phyloP scores from a whole-genome alignment of 306 rosid species.

The Vigna unguiculata region DNA sequence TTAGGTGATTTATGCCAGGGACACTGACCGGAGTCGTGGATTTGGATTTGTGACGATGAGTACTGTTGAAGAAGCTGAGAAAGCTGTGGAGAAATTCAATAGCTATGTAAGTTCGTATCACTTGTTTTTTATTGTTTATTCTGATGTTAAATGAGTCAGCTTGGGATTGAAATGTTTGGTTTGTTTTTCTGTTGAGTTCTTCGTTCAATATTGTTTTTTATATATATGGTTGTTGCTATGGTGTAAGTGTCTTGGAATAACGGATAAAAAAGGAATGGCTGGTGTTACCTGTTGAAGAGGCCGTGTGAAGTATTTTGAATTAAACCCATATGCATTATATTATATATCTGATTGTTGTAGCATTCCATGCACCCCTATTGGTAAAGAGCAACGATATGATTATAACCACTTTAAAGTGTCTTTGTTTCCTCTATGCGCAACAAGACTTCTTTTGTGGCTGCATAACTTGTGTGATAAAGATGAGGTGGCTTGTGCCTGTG shows the following conservation, averaged over 20 bases:
- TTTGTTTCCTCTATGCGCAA: not conserved
- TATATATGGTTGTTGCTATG: not conserved
- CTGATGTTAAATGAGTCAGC: not conserved
- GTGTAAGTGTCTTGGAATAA: not conserved
- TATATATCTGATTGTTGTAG: not conserved
- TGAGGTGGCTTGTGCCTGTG: not conserved
- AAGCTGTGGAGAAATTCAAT: slow-evolving; percentile 70
- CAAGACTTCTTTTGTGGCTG: not conserved
- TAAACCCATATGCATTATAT: too few relatives aligned
- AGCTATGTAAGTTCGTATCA: slow-evolving; percentile 67
- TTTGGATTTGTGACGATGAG: slow-evolving; percentile 96
- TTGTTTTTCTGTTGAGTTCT: too few relatives aligned
- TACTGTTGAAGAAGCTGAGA: slow-evolving; percentile 90
- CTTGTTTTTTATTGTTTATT: not conserved
- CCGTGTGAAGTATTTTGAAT: too few relatives aligned
- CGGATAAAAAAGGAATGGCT: not conserved
- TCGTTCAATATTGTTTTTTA: too few relatives aligned
- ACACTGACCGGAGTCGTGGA: slow-evolving; percentile 91
- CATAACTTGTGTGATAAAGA: not conserved
- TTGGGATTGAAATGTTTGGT: not conserved
- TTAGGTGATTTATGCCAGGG: slow-evolving; percentile 92
- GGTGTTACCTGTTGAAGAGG: not conserved
- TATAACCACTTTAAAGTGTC: too few relatives aligned
- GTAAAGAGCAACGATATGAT: not conserved
- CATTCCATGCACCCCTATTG: not conserved